phyloP scores from a whole-genome alignment of 352 stramenopile genomes.

The Pythium rishiriense region DNA sequence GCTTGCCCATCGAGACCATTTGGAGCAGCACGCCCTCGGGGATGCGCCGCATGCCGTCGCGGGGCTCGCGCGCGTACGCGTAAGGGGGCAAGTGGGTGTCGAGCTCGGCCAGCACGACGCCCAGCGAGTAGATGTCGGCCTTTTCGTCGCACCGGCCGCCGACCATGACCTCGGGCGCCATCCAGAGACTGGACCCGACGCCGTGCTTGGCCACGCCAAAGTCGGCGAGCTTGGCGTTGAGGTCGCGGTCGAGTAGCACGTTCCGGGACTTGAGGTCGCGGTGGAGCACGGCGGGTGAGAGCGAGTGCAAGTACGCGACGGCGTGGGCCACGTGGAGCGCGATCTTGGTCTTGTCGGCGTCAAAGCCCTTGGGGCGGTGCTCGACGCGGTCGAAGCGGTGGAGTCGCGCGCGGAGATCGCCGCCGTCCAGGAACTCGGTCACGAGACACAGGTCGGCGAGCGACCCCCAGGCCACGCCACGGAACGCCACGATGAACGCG shows the following conservation, averaged over 20 bases:
- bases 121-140: constrained; percentile 33
- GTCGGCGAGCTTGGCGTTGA: constrained; percentile 45
- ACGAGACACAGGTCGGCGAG: constrained; percentile 35
- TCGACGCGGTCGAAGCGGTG: constrained; percentile 19
- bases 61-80: constrained; percentile 15
- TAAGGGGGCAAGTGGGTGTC: constrained; percentile 36
- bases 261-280: constrained; percentile 54
- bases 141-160: constrained; percentile 28
- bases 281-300: constrained; percentile 31
- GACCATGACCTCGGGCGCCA: constrained; percentile 39
- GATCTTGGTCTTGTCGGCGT: constrained; percentile 39
- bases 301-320: constrained; percentile 42
- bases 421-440: constrained; percentile 42
- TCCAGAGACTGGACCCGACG: constrained; percentile 40
- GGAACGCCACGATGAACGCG: constrained; percentile 37
- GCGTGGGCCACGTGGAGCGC: constrained; percentile 32
- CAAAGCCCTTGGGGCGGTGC: constrained; percentile 26
- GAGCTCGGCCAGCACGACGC: constrained; percentile 31
- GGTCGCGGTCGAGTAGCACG: constrained; percentile 30
- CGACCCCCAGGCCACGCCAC: constrained; percentile 43
- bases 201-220: constrained; percentile 38
- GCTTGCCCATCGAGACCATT: constrained; percentile 37
- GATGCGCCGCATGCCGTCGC: constrained; percentile 4
- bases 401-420: constrained; percentile 37
- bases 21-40: constrained; percentile 26